A percentile compares a stretch with the other conserved stretches of the same genome.
phyloP scores from a whole-genome alignment of 495 filamentous ascomycete genomes.

The Lepidopterella palustris region DNA sequence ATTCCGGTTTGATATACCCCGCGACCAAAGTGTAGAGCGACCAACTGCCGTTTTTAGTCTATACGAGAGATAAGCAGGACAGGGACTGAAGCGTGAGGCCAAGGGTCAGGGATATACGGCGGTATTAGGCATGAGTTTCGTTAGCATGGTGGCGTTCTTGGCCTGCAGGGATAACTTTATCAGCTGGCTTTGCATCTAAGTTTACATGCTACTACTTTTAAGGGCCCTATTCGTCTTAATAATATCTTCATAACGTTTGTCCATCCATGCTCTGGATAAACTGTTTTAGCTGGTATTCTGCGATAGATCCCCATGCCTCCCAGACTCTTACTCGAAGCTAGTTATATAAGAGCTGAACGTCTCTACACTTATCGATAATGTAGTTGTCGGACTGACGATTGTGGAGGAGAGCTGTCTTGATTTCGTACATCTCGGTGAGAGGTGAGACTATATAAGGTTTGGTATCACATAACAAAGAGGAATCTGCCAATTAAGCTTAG shows the following conservation, averaged over 20 bases:
- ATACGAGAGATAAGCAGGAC: too few relatives aligned
- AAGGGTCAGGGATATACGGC: too few relatives aligned
- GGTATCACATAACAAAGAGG: too few relatives aligned
- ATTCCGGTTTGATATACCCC: too few relatives aligned
- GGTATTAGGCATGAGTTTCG: background rate
- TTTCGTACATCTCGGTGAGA: too few relatives aligned
- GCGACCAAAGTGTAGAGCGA: too few relatives aligned
- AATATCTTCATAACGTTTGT: slow-evolving; percentile 9
- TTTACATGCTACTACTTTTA: background rate
- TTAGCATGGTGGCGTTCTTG: background rate
- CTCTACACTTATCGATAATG: background rate
- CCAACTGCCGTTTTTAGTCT: too few relatives aligned
- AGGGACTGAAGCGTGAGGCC: too few relatives aligned
- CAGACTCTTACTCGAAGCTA: background rate
- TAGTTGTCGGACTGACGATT: too few relatives aligned
- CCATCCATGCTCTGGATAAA: slow-evolving; percentile 11
- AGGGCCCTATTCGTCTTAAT: slow-evolving; percentile 10
- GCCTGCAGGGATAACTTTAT: background rate
- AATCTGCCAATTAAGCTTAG: too few relatives aligned
- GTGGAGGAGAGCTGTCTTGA: too few relatives aligned
- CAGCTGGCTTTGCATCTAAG: background rate
- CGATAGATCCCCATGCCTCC: slow-evolving; percentile 14
- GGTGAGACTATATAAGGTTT: too few relatives aligned
- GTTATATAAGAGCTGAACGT: background rate
- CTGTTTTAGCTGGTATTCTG: background rate